Conservation (phyloP, 176 grass and related monocot genomes). For the Oryza coarctata region DNA sequence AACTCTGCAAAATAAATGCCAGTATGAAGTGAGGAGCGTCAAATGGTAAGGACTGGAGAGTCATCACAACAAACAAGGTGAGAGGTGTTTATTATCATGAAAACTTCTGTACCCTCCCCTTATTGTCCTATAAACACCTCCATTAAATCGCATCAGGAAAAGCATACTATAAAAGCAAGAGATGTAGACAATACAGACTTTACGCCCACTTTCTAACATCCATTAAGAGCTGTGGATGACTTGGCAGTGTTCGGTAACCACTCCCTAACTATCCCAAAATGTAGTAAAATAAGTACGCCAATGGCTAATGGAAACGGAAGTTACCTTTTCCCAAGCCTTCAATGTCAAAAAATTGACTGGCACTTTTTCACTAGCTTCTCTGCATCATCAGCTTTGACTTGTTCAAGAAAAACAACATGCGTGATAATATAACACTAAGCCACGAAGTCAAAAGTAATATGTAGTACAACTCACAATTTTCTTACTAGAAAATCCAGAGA, state of each 20-base stretch:
- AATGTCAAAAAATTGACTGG: conserved; percentile 83
- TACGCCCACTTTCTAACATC: neutral
- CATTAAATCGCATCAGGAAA: neutral
- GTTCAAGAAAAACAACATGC: conserved; percentile 68
- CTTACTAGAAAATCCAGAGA: conserved; percentile 10
- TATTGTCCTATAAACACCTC: neutral
- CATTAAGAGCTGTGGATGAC: too few relatives aligned
- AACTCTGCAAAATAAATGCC: neutral
- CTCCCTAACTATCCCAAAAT: neutral
- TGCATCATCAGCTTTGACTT: conserved; percentile 60
- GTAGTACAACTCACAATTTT: neutral
- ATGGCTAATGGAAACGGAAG: neutral
- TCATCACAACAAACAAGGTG: neutral
- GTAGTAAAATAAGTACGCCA: neutral
- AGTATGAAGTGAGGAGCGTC: neutral
- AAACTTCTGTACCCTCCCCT: neutral
- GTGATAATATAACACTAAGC: conserved; percentile 32
- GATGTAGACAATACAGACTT: neutral
- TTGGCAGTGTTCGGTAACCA: neutral
- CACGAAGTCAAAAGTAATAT: conserved; percentile 8
- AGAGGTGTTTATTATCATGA: neutral
- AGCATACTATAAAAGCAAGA: neutral
- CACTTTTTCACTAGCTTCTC: conserved; percentile 69
- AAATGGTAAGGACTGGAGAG: neutral
- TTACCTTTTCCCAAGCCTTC: conserved; percentile 76